Evolutionary conservation across 495 filamentous ascomycete species (phyloP), one percentile per base, ranked within the genome.

Genomic region (Beverwykella pulmonaria): DNA sequence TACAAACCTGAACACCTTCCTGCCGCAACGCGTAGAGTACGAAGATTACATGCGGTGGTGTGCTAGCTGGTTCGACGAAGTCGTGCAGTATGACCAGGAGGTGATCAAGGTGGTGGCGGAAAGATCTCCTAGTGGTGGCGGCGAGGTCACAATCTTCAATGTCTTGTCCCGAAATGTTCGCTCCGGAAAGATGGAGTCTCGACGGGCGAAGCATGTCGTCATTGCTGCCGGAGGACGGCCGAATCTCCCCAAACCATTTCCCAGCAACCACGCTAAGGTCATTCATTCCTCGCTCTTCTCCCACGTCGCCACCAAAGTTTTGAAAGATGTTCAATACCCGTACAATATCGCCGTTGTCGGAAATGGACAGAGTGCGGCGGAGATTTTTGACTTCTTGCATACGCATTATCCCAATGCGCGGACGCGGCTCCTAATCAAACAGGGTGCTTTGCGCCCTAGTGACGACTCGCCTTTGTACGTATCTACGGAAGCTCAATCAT

Each of bases 31-130:
- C 14, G 80, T 90, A 63, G 94, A 98, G 77, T 98, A 92, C 71
- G 92, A 97, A 71, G 93, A 96, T 74, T 97, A 98, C 75, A 86
- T 98, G 76, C 81, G 88, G 14, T 98, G 93, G 93, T 97, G 92
- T 74, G 91, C 93, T 6, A 76, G 82, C 49, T 86, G 85, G 59
- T 98, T 98, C 71, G 83, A 87, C 15, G 84, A 92, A 41, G 82
- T 89, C 1, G 93, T 97, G 17, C 77, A 77, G 15, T 98, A 97
- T 66, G 82, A 85, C 29, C 87, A 87, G 68, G 90, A 94, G 73
- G 92, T 93, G 2, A 65, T 89, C 22, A 82, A 86, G 7, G 80
- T 94, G 2, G 65, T 79, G 1, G 80, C 82, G 5, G 74, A 80
- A 30, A 63, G 65, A 46, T 62, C 70, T 15, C 8, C 63, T 61